Evolutionary conservation across 2,329 filamentous ascomycete genomes (phyloP).

Genomic region (Juglanconis oblonga): DNA sequence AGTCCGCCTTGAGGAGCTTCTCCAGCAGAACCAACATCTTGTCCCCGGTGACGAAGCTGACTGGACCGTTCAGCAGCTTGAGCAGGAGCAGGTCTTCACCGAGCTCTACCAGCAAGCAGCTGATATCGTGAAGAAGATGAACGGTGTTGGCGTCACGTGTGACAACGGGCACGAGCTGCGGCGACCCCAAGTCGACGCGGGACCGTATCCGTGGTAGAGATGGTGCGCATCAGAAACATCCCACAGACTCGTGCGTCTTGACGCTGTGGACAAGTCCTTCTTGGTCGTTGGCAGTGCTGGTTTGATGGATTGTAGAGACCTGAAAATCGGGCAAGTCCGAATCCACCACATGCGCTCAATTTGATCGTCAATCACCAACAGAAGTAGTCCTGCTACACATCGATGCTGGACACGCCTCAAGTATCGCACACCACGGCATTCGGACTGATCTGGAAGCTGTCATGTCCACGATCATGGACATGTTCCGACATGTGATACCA

Average conservation of each 20-base stretch:
- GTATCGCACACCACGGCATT: too few relatives aligned
- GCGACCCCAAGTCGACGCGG: neutral
- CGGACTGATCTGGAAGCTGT: too few relatives aligned
- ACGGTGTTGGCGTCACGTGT: slow-evolving; percentile 25
- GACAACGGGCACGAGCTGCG: slow-evolving; percentile 5
- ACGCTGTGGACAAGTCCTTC: too few relatives aligned
- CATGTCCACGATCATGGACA: too few relatives aligned
- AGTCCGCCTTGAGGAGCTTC: slow-evolving; percentile 22
- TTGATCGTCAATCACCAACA: too few relatives aligned
- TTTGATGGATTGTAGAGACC: too few relatives aligned
- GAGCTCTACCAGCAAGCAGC: slow-evolving; percentile 25
- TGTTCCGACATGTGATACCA: too few relatives aligned
- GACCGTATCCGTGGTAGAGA: neutral
- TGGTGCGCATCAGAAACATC: neutral
- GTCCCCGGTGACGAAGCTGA: slow-evolving; percentile 22
- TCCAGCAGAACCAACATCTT: slow-evolving; percentile 25
- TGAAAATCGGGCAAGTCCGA: too few relatives aligned
- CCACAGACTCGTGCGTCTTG: neutral
- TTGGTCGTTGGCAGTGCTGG: too few relatives aligned
- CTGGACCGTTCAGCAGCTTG: slow-evolving; percentile 22
- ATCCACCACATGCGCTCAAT: too few relatives aligned
- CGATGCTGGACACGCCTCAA: too few relatives aligned
- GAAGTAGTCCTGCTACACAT: too few relatives aligned
- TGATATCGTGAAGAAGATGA: slow-evolving; percentile 27
- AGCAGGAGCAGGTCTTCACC: slow-evolving; percentile 20